A percentile compares a stretch with the other conserved stretches of the same genome.
Evolutionary conservation across 148 eudicot genomes (phyloP).

Genomic region (Hydrangea macrophylla): DNA sequence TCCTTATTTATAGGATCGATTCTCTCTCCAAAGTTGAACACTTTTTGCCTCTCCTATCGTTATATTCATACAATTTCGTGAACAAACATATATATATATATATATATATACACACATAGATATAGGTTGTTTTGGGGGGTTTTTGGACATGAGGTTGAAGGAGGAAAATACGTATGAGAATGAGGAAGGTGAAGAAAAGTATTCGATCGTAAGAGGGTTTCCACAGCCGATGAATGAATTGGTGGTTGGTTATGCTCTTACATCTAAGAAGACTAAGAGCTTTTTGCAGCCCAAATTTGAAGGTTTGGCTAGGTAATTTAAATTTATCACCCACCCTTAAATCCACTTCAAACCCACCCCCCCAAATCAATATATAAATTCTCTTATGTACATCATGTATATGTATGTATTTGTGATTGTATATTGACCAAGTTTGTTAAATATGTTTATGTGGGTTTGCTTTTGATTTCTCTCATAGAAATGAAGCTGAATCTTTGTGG

Average conservation of each 20-base stretch:
- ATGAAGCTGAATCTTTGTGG: too few relatives aligned
- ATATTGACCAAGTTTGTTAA: too few relatives aligned
- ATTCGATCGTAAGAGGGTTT: constrained; percentile 24
- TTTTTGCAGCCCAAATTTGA: constrained; percentile 84
- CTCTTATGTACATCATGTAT: too few relatives aligned
- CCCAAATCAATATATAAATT: too few relatives aligned
- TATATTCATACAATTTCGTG: background rate
- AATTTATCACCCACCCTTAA: too few relatives aligned
- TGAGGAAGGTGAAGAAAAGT: constrained; percentile 11
- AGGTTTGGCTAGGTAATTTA: constrained; percentile 68
- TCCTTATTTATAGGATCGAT: background rate
- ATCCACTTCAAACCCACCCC: too few relatives aligned
- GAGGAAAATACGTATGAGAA: constrained; percentile 15
- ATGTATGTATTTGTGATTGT: too few relatives aligned
- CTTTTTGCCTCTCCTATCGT: too few relatives aligned
- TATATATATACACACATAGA: background rate
- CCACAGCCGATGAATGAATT: constrained; percentile 34
- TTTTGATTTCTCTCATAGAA: too few relatives aligned
- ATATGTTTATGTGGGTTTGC: too few relatives aligned
- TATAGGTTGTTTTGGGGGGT: constrained; percentile 2
- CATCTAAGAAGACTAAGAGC: constrained; percentile 82
- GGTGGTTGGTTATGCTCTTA: constrained; percentile 90
- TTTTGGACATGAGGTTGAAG: constrained; percentile 18
- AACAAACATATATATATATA: background rate
- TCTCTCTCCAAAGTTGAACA: background rate